These are phyloP conservation scores for Elasticomyces elasticus DNA, from an alignment of 495 filamentous ascomycete genomes.

Conservation along the genomic window DNA sequence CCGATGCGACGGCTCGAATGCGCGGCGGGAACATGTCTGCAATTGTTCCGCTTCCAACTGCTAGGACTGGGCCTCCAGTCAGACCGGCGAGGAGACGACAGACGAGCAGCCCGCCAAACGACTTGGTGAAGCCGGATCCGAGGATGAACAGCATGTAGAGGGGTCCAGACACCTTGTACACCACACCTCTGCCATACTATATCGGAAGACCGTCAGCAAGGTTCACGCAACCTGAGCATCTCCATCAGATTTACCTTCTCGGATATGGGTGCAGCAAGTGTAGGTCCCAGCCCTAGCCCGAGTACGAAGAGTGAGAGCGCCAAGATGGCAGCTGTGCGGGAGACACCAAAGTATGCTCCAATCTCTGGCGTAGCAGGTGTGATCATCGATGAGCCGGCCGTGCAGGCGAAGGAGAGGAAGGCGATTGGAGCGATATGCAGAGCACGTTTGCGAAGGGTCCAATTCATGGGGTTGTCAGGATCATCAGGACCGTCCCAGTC, in stretches of 20 bases:
- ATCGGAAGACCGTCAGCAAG: no score
- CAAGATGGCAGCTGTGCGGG: conserved; percentile 25
- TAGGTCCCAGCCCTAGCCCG: conserved; percentile 31
- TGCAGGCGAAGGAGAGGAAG: conserved; percentile 25
- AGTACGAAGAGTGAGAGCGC: conserved; percentile 28
- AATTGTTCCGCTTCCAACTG: conserved; percentile 46
- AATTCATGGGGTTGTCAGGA: conserved; percentile 35
- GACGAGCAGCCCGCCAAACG: conserved; percentile 45
- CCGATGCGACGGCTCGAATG: conserved; percentile 36
- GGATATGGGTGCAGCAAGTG: conserved; percentile 30
- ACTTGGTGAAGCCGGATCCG: conserved; percentile 47
- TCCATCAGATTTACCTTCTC: no score
- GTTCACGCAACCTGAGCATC: no score
- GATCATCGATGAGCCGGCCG: conserved; percentile 44
- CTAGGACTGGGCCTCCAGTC: conserved; percentile 43
- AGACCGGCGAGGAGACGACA: conserved; percentile 56
- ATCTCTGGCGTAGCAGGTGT: conserved; percentile 28
- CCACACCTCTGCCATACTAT: conserved; percentile 26
- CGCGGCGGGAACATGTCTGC: conserved; percentile 43
- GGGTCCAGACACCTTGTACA: conserved; percentile 33
- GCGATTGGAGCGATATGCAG: conserved; percentile 24
- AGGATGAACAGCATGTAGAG: conserved; percentile 52
- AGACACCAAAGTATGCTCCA: conserved; percentile 24
- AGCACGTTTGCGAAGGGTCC: conserved; percentile 24
- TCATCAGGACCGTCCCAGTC: conserved; percentile 34